A percentile compares a stretch with the other conserved stretches of the same genome.
Conservation (phyloP, 345 rosid genomes). For the Trapa incisa region DNA sequence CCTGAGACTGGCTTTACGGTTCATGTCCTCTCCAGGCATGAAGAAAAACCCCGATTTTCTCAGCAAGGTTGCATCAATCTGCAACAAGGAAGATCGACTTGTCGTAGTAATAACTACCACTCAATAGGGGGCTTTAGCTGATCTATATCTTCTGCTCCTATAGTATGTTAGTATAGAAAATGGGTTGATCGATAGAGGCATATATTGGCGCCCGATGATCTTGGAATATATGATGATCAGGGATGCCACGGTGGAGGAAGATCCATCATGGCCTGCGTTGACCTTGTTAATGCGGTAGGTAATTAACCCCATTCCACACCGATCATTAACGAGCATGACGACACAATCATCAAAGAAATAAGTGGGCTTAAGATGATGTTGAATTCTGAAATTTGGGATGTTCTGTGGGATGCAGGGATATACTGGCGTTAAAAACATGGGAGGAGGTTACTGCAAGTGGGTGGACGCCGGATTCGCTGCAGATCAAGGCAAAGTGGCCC, state of each 20-base stretch:
- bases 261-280: slow-evolving; percentile 21
- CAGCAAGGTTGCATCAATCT: slow-evolving; percentile 16
- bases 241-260: slow-evolving; percentile 31
- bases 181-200: background rate
- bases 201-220: background rate
- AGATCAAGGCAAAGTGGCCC: no score
- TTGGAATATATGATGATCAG: slow-evolving; percentile 3
- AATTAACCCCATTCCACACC: no score
- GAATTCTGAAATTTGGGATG: no score
- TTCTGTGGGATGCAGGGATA: no score
- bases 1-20: background rate
- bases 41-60: slow-evolving; percentile 36
- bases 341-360: no score
- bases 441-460: no score
- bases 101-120: slow-evolving; percentile 23
- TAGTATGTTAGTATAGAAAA: background rate
- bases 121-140: background rate
- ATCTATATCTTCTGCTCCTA: background rate
- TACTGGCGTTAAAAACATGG: no score
- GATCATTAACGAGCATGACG: no score
- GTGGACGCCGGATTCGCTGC: no score
- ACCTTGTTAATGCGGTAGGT: slow-evolving; percentile 33
- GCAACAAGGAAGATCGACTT: slow-evolving; percentile 30
- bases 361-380: no score
- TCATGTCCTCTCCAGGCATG: slow-evolving; percentile 11